Evolutionary conservation across 352 stramenopile genomes (phyloP), one percentile per base, ranked within the genome.

Genomic region (Phytophthora pseudosyringae): DNA sequence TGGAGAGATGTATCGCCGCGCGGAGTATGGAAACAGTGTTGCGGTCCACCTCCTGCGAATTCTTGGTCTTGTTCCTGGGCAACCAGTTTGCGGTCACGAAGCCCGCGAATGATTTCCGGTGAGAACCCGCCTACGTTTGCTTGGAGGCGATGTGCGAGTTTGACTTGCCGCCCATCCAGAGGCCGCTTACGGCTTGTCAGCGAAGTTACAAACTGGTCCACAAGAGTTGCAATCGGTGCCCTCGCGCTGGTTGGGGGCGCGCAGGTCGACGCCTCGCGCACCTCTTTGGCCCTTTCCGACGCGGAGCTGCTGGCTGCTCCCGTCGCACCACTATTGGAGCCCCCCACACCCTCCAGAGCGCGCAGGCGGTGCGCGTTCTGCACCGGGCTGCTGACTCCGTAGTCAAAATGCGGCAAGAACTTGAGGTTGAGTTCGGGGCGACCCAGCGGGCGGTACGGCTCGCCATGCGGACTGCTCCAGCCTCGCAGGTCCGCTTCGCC

Each of bases 391-490:
- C 50, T 78, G 33, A 64, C 48, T 12, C 72, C 67, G 48, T 79
- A 50, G 3, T 75, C 54, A 11, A 90, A 68, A 18, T 80, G 81
- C 3, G 82, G 82, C 4, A 79, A 84, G 48, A 89, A 80, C 50
- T 90, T 90, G 55, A 93, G 79, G 31, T 64, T 75, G 29, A 93
- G 67, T 40, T 91, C 72, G 1, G 85, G 85, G 33, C 83, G 86
- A 4, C 85, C 85, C 5, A 93, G 66, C 12, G 82, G 85, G 0
- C 80, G 71, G 44, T 91, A 93, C 1, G 84, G 84, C 59, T 91
- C 76, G 5, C 82, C 82, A 47, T 89, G 75, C 7, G 85, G 85
- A 56, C 85, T 91, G 39, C 79, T 83, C 85, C 85, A 93, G 4
- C 85, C 85, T 3, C 69, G 69, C 12, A 75, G 67, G 9, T 81